Conservation (phyloP, 2,329 filamentous ascomycete species). For the Fusarium sambucinum region DNA sequence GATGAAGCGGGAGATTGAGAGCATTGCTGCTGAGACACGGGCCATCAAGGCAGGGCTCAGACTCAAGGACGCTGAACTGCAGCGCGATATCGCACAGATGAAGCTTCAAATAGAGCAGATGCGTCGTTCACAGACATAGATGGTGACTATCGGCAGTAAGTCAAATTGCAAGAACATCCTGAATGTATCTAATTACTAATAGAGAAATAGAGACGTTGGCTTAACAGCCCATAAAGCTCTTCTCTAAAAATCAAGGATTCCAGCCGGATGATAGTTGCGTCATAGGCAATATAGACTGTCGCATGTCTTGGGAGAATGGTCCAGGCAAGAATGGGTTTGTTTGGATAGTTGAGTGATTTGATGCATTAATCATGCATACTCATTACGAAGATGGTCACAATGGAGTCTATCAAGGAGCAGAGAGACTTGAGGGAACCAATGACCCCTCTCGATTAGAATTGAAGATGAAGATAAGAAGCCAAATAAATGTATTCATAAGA, state of each 20-base stretch:
- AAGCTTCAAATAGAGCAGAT: not conserved
- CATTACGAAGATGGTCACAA: too few species aligned
- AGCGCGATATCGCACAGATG: not conserved
- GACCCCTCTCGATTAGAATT: too few species aligned
- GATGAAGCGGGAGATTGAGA: not conserved
- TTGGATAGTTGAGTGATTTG: fast-evolving
- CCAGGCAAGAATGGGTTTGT: fast-evolving
- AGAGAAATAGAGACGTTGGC: not conserved
- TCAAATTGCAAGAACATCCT: fast-evolving
- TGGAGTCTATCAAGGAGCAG: too few species aligned
- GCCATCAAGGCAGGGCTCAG: not conserved
- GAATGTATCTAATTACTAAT: not conserved
- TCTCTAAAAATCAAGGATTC: too few species aligned
- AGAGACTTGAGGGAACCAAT: too few species aligned
- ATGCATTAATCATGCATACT: too few species aligned
- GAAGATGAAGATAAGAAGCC: too few species aligned
- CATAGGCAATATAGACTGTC: fast-evolving
- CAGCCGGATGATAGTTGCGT: not conserved
- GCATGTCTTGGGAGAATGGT: fast-evolving
- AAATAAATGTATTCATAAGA: too few species aligned
- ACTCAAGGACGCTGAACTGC: not conserved
- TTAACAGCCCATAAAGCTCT: not conserved
- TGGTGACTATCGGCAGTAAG: not conserved
- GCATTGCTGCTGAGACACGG: not conserved
- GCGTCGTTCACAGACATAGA: too few species aligned